These are phyloP conservation scores for Gleditsia sinensis DNA, from an alignment of 306 rosid species.

Conservation along the genomic window DNA sequence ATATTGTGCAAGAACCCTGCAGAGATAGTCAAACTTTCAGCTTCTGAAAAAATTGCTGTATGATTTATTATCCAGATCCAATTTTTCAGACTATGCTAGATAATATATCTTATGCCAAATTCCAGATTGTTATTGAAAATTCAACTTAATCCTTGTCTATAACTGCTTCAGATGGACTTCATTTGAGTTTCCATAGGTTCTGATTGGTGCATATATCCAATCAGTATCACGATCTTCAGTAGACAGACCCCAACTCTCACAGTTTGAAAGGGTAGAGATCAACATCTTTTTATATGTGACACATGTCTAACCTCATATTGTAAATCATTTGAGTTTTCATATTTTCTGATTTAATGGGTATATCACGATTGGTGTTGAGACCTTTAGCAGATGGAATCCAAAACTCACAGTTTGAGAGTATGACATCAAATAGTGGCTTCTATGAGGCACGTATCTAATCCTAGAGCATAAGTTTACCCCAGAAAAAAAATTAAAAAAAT, in stretches of 20 bases:
- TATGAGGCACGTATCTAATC: not conserved
- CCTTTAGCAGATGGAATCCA: not conserved
- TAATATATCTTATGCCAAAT: constrained; percentile 7
- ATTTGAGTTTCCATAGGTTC: constrained; percentile 20
- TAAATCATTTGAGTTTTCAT: not conserved
- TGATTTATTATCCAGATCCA: constrained; percentile 2
- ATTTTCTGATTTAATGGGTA: not conserved
- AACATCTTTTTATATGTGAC: not conserved
- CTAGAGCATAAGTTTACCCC: not conserved
- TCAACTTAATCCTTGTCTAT: not conserved
- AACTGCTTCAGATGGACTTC: constrained; percentile 10
- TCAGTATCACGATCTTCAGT: not conserved
- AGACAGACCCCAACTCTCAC: not conserved
- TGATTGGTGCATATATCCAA: not conserved
- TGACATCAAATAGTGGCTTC: not conserved
- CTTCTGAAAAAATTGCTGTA: constrained; percentile 5
- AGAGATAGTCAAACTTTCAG: constrained; percentile 33
- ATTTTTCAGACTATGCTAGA: constrained; percentile 25
- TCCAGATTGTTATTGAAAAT: too few species aligned
- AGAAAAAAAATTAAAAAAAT: not conserved
- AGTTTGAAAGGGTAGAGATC: constrained; percentile 7
- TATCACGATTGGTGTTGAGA: not conserved
- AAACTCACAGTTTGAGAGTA: not conserved
- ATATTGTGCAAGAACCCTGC: constrained; percentile 63
- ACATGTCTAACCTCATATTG: not conserved